Conservation (phyloP, 352 stramenopile species). For the Phytophthora sp. region DNA sequence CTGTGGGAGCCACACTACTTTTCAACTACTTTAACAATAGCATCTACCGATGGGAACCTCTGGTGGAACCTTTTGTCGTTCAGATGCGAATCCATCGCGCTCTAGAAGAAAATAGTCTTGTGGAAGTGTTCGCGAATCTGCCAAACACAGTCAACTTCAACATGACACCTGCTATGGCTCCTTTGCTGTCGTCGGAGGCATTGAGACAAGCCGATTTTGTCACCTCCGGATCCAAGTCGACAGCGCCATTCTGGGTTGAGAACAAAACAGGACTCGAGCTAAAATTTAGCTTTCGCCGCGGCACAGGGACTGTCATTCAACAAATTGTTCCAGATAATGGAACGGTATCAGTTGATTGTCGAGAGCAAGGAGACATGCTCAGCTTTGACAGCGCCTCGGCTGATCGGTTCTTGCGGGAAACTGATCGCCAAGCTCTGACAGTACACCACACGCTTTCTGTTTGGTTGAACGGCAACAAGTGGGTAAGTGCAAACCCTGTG, state of each 20-base stretch:
- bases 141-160: constrained; percentile 90
- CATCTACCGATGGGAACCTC: constrained; percentile 89
- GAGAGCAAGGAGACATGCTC: constrained; percentile 87
- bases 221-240: constrained; percentile 86
- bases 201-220: constrained; percentile 88
- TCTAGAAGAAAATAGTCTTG: constrained; percentile 71
- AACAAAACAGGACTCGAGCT: constrained; percentile 85
- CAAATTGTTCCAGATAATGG: constrained; percentile 68
- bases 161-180: constrained; percentile 87
- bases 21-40: constrained; percentile 93
- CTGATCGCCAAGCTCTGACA: constrained; percentile 74
- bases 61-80: constrained; percentile 84
- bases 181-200: constrained; percentile 78
- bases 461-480: constrained; percentile 87
- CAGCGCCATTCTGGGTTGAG: constrained; percentile 89
- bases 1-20: constrained; percentile 75
- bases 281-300: constrained; percentile 89
- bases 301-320: constrained; percentile 80
- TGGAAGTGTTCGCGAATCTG: constrained; percentile 85
- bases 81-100: constrained; percentile 78
- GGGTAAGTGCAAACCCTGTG: constrained; percentile 86
- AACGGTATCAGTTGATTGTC: constrained; percentile 85
- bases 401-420: constrained; percentile 77
- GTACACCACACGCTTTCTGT: constrained; percentile 90
- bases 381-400: constrained; percentile 85